Conservation (phyloP, 2,329 filamentous ascomycete species). For the Aplosporella prunicola region DNA sequence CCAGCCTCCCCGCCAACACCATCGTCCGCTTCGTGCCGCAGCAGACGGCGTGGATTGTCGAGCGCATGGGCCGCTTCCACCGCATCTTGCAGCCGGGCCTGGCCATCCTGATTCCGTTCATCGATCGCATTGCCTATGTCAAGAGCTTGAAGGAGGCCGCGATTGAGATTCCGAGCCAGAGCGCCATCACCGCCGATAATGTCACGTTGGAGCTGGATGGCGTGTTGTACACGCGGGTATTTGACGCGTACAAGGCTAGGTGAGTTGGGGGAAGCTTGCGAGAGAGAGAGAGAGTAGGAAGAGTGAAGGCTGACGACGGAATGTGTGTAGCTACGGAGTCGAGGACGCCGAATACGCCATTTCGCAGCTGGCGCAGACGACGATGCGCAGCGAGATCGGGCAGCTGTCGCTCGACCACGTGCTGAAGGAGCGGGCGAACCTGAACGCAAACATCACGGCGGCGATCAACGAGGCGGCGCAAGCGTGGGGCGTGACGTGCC, state of each 20-base stretch:
- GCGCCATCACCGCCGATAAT: constrained; percentile 96
- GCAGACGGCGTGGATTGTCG: constrained; percentile 98
- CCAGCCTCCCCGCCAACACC: constrained; percentile 77
- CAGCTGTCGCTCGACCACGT: constrained; percentile 95
- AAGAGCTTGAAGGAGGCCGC: constrained; percentile 94
- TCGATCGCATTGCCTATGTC: constrained; percentile 96
- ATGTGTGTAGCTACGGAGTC: constrained; percentile 73
- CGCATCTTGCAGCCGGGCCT: constrained; percentile 87
- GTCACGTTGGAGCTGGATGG: constrained; percentile 94
- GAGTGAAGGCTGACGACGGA: not conserved
- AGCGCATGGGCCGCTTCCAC: constrained; percentile 98
- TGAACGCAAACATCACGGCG: constrained; percentile 97
- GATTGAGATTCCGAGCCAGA: constrained; percentile 95
- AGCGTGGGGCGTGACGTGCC: constrained; percentile 91
- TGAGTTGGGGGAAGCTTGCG: constrained; percentile 32
- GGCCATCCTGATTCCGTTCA: constrained; percentile 76
- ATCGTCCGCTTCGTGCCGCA: constrained; percentile 96
- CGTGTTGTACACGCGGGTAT: constrained; percentile 88
- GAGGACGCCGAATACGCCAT: constrained; percentile 99
- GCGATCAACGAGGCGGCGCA: constrained; percentile 97
- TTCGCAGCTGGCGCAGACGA: constrained; percentile 93
- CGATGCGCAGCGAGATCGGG: constrained; percentile 97
- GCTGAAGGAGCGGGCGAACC: constrained; percentile 86
- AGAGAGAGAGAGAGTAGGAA: not conserved
- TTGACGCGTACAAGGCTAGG: constrained; percentile 97